phyloP scores from a whole-genome alignment of 2,329 filamentous ascomycete genomes.

The Ceratocystiopsis brevicomis region DNA sequence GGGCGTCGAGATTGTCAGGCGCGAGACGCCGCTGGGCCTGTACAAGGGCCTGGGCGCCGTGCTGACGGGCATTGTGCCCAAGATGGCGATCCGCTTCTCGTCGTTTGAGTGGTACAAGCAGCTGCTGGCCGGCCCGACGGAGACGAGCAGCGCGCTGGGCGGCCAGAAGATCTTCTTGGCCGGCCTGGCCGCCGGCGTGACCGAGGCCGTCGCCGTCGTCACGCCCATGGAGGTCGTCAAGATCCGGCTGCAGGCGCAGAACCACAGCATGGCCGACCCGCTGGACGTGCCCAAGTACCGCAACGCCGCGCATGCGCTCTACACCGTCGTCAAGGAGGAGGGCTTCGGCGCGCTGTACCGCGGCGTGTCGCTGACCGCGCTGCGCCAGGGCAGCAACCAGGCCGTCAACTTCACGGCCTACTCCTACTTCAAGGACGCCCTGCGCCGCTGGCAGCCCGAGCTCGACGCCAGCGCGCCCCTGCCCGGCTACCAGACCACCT shows the following conservation, averaged over 20 bases:
- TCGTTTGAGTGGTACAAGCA: constrained; percentile 95
- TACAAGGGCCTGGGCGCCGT: constrained; percentile 99
- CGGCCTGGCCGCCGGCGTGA: constrained; percentile 80
- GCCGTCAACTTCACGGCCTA: constrained; percentile 98
- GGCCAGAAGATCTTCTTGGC: constrained; percentile 49
- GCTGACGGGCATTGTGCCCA: constrained; percentile 86
- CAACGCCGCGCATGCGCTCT: constrained; percentile 66
- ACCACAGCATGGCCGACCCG: constrained; percentile 94
- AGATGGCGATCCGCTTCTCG: constrained; percentile 98
- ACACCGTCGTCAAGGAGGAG: constrained; percentile 55
- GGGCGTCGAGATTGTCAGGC: constrained; percentile 66
- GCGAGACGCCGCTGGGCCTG: constrained; percentile 78
- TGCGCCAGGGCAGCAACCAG: constrained; percentile 92
- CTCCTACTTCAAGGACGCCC: constrained; percentile 68
- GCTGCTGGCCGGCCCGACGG: constrained; percentile 39
- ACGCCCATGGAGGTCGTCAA: constrained; percentile 99
- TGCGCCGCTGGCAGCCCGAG: constrained; percentile 56
- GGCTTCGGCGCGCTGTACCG: constrained; percentile 58
- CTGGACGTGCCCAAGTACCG: constrained; percentile 94
- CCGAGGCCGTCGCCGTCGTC: constrained; percentile 88
- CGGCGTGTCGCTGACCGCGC: constrained; percentile 79
- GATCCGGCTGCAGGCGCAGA: constrained; percentile 92
- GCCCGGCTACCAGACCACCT: constrained; percentile 73
- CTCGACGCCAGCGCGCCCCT: constrained; percentile 40
- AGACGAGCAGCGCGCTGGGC: constrained; percentile 34